Evolutionary conservation across 148 eudicot species (phyloP).

Genomic region (Nyssa sinensis): DNA sequence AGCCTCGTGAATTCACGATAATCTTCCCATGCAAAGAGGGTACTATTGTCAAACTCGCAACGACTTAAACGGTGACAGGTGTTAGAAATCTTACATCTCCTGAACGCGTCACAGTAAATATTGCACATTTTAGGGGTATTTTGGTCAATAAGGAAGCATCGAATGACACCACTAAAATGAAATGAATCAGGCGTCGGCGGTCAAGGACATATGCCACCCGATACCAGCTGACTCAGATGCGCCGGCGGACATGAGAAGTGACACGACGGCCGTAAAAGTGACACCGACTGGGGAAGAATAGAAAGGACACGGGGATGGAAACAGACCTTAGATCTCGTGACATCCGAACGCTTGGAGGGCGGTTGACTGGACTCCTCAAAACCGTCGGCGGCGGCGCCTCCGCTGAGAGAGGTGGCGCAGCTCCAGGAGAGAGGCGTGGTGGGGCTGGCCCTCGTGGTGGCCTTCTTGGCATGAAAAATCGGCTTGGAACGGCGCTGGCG

Average conservation of each 20-base stretch:
- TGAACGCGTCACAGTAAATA: slow-evolving; percentile 18
- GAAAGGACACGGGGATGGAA: neutral
- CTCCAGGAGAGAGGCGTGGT: slow-evolving; percentile 57
- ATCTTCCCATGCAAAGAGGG: neutral
- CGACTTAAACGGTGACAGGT: slow-evolving; percentile 7
- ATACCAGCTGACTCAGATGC: slow-evolving; percentile 11
- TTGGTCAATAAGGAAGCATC: slow-evolving; percentile 4
- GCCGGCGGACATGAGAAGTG: neutral
- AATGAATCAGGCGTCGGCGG: slow-evolving; percentile 18
- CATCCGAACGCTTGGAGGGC: slow-evolving; percentile 10
- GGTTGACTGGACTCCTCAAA: slow-evolving; percentile 35
- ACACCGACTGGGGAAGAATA: too few species aligned
- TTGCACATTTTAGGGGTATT: slow-evolving; percentile 11
- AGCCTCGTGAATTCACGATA: neutral
- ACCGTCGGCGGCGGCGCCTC: slow-evolving; percentile 21
- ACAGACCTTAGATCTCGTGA: slow-evolving; percentile 47
- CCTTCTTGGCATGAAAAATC: slow-evolving; percentile 5
- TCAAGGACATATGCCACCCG: neutral
- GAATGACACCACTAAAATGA: slow-evolving; percentile 15
- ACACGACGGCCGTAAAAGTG: slow-evolving; percentile 10
- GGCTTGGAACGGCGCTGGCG: slow-evolving; percentile 33
- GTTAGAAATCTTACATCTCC: slow-evolving; percentile 16
- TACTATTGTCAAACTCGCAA: neutral
- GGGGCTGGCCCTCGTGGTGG: slow-evolving; percentile 38
- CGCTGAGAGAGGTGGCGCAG: slow-evolving; percentile 36